phyloP scores from a whole-genome alignment of 768 basidiomycete genomes.

The Rhizopogon vulgaris region DNA sequence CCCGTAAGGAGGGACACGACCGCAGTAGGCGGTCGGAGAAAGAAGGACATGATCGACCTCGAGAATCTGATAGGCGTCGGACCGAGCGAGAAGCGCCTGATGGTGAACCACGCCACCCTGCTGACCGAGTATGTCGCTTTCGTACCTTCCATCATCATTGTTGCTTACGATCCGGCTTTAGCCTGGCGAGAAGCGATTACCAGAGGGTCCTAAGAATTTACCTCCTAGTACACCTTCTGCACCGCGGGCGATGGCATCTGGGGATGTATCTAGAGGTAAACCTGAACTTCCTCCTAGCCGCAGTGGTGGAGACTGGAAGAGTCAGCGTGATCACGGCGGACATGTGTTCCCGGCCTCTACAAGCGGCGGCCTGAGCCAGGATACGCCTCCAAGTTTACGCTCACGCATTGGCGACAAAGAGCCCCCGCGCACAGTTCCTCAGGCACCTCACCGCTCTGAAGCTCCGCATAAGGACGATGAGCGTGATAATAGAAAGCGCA shows the following conservation, averaged over 20 bases:
- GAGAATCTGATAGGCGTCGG: constrained; percentile 62
- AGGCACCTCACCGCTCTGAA: constrained; percentile 42
- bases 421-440: constrained; percentile 31
- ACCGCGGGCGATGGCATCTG: constrained; percentile 63
- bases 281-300: constrained; percentile 30
- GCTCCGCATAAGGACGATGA: constrained; percentile 52
- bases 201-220: constrained; percentile 48
- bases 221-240: constrained; percentile 61
- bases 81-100: constrained; percentile 58
- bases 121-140: constrained; percentile 53
- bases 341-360: constrained; percentile 17
- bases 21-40: constrained; percentile 65
- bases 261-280: constrained; percentile 39
- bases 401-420: constrained; percentile 64
- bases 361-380: constrained; percentile 13
- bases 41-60: constrained; percentile 57
- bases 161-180: constrained; percentile 16
- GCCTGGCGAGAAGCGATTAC: constrained; percentile 49
- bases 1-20: constrained; percentile 73
- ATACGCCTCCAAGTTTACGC: constrained; percentile 35
- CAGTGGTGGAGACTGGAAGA: constrained; percentile 47
- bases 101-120: constrained; percentile 37
- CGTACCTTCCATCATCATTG: background rate
- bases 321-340: constrained; percentile 27
- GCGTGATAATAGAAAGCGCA: constrained; percentile 63